Evolutionary conservation across 352 stramenopile species (phyloP), one percentile per base, ranked within the genome.

Genomic region (Globisporangium rhizosaccharum): DNA sequence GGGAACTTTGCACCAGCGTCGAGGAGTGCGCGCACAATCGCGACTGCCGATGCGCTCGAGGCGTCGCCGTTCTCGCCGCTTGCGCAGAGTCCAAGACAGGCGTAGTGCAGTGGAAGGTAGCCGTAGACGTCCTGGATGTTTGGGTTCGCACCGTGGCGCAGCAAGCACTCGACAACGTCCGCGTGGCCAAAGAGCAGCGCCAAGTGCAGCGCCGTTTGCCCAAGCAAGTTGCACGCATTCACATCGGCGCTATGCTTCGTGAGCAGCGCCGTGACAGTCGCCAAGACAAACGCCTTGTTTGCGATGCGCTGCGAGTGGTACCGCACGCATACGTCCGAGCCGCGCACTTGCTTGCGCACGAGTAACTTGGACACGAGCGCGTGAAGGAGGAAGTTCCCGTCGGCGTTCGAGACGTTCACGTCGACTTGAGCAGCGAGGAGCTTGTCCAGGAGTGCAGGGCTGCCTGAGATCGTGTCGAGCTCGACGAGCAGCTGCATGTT

Each of bases 321-420:
- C 4, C 76, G 72, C 47, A 85, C 76, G 44, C 81, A 88, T 42
- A 91, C 18, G 25, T 79, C 60, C 2, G 85, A 47, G 5, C 81
- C 78, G n/a, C 82, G 77, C 7, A 91, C 26, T 14, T 69, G 68
- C 17, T 71, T 67, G 7, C 75, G 79, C 0, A 93, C 68, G 26
- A 71, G 61, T 0, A 67, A 68, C 41, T 72, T 75, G 2, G 81
- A 91, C 1, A 93, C 51, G 10, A 88, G 20, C 4, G 71, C 71
- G 42, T 91, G 83, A n/a, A 90, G 59, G 0, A 86, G 56, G 53
- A 87, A 93, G 37, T 87, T 69, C 0, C 83, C 81, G 8, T 87
- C 56, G 0, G 57, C 62, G 30, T 82, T 83, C 8, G 79, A 90
- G 26, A 89, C 63, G 30, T 87, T 88, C 0, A 77, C 72, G 33